Conservation (phyloP, 1,284 basidiomycete genomes). For the Earliella scabrosa region DNA sequence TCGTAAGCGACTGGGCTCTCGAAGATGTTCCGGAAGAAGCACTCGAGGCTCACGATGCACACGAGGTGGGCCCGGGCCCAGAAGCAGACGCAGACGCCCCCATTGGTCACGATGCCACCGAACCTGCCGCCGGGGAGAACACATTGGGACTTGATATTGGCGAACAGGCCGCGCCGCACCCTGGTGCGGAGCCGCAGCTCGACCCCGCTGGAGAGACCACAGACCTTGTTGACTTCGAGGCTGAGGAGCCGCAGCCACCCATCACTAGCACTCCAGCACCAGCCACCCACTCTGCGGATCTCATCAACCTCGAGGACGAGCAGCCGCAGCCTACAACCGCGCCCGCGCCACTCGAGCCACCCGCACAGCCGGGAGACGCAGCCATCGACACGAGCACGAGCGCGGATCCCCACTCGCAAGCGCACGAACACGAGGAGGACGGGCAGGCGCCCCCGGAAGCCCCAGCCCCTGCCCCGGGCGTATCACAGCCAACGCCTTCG, state of each 20-base stretch:
- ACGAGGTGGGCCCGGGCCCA: not conserved
- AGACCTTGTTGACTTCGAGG: slow-evolving; percentile 1
- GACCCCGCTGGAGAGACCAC: not conserved
- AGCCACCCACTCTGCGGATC: too few species aligned
- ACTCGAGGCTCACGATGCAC: not conserved
- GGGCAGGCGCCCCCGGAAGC: too few species aligned
- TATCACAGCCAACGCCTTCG: too few species aligned
- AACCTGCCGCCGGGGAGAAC: not conserved
- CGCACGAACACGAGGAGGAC: not conserved
- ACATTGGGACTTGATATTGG: slow-evolving; percentile 4
- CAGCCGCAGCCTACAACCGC: not conserved
- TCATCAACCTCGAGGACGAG: not conserved
- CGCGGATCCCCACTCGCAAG: not conserved
- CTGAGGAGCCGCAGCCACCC: too few species aligned
- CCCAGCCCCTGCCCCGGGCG: too few species aligned
- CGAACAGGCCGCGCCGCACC: not conserved
- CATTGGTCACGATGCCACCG: not conserved
- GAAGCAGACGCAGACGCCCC: not conserved
- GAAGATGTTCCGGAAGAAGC: slow-evolving; percentile 10
- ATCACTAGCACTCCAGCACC: too few species aligned
- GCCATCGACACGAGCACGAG: not conserved
- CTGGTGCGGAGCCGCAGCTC: not conserved
- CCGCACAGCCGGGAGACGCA: not conserved
- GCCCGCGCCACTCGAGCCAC: not conserved
- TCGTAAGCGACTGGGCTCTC: slow-evolving; percentile 23